Conservation (phyloP, 2,329 filamentous ascomycete genomes). For the Lasiodiplodia hormozganensis region DNA sequence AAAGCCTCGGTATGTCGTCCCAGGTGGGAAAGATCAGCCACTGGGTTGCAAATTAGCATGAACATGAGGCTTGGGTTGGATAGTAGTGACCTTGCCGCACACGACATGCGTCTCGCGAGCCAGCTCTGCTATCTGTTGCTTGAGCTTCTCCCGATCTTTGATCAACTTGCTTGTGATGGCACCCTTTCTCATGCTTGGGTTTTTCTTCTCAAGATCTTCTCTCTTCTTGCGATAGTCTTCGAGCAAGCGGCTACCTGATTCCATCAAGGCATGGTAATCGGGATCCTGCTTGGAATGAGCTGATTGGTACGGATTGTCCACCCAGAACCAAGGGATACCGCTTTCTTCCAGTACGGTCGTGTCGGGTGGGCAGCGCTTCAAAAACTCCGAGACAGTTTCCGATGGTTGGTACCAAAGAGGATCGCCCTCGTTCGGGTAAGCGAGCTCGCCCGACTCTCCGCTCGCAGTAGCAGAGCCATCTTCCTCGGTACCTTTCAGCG, state of each 20-base stretch:
- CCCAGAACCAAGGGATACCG: conserved; percentile 72
- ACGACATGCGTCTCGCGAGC: conserved; percentile 66
- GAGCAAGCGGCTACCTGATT: conserved; percentile 63
- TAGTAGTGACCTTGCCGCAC: conserved; percentile 67
- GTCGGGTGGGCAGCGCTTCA: conserved; percentile 71
- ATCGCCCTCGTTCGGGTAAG: conserved; percentile 65
- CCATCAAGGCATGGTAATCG: conserved; percentile 58
- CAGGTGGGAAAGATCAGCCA: conserved; percentile 76
- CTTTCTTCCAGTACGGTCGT: conserved; percentile 58
- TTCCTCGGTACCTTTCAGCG: neutral
- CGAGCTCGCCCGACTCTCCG: conserved; percentile 31
- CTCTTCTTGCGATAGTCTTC: conserved; percentile 55
- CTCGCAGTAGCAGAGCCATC: conserved; percentile 25
- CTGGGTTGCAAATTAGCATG: conserved; percentile 46
- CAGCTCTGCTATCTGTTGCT: conserved; percentile 64
- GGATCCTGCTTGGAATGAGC: conserved; percentile 36
- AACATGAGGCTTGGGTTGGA: neutral
- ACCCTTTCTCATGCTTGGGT: conserved; percentile 54
- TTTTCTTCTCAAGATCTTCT: conserved; percentile 59
- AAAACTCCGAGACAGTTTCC: conserved; percentile 70
- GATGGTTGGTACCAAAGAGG: conserved; percentile 65
- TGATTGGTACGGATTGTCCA: conserved; percentile 67
- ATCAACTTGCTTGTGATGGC: conserved; percentile 49
- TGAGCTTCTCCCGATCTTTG: conserved; percentile 52
- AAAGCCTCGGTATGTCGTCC: conserved; percentile 65